These are phyloP conservation scores for Metschnikowia picachoensis DNA, from an alignment of 805 yeast genomes.

Conservation along the genomic window DNA sequence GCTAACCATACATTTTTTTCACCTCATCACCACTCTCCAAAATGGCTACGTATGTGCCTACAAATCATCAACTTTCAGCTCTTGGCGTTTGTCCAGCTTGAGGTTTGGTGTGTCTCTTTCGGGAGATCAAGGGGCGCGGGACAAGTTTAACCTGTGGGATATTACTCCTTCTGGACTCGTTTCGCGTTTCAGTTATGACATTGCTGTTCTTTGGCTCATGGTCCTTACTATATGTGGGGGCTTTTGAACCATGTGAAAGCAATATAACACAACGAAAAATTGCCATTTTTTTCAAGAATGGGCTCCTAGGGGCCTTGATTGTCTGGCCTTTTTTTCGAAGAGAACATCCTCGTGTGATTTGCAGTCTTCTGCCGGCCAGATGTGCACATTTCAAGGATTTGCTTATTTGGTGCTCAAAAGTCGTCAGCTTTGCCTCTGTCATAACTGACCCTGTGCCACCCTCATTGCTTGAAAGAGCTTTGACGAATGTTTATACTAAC, in stretches of 20 bases:
- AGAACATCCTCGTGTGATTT: too few relatives aligned
- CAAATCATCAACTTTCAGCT: slow-evolving; percentile 17
- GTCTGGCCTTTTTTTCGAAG: too few relatives aligned
- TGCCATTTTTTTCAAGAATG: neutral
- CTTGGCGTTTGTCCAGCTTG: slow-evolving; percentile 11
- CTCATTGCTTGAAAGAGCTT: neutral
- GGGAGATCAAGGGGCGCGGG: slow-evolving; percentile 13
- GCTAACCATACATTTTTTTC: slow-evolving; percentile 1
- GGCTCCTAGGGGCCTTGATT: neutral
- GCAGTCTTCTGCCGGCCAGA: neutral
- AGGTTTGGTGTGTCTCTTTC: slow-evolving; percentile 18
- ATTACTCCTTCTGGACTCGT: slow-evolving; percentile 11
- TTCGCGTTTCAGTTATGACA: slow-evolving; percentile 18
- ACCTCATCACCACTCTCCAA: slow-evolving; percentile 11
- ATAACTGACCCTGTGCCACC: slow-evolving; percentile 1
- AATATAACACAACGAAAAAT: slow-evolving; percentile 11
- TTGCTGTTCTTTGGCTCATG: slow-evolving; percentile 17
- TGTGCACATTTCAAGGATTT: neutral
- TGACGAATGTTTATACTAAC: slow-evolving; percentile 3
- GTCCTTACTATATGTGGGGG: neutral
- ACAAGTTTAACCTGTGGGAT: slow-evolving; percentile 7
- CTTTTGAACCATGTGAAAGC: slow-evolving; percentile 16
- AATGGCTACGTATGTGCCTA: slow-evolving; percentile 35
- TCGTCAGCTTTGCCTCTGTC: neutral
- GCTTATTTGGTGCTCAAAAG: too few relatives aligned